Evolutionary conservation across 2,329 filamentous ascomycete species (phyloP), one percentile per base, ranked within the genome.

Genomic region (Leptodontidium sp.): DNA sequence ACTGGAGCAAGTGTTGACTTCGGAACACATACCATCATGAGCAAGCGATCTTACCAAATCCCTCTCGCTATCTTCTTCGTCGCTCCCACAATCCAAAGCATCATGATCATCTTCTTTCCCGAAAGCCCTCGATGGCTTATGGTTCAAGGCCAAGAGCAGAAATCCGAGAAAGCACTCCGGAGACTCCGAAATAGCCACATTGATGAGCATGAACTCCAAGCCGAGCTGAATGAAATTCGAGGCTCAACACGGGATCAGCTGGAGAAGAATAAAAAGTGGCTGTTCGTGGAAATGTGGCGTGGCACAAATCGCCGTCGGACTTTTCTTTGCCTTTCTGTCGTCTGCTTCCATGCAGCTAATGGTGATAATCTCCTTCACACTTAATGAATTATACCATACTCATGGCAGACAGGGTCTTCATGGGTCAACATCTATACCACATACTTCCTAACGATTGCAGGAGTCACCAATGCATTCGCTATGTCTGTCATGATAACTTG

Each of bases 91-190:
- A 72, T 86, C 50, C 79, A 86, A 66, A 79, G 82, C 1, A 75
- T 83, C 2, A 79, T 85, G 58, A 71, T 83, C 29, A 82, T 85
- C 72, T 81, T 86, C 70, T 78, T 87, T 7, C 86, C 86, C 0
- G 86, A 88, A 72, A 85, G 83, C 32, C 86, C 86, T 6, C 78
- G 86, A 62, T 88, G 85, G 86, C 78, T 87, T 24, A 85, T 86
- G 71, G 83, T 83, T 61, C 82, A 87, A 61, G 84, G 86, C 66
- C 84, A 84, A 32, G 81, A 85, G 17, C 85, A 88, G 26, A 82
- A 89, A 70, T 87, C 86, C 0, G 79, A 85, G 21, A 78, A 81
- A 8, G 83, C 86, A 2, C 82, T 92, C 68, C 61, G 72, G 21
- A 65, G 55, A 45, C 65, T 71, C 8, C 65, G 70, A 47, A 62